Conservation (phyloP, 176 grass and related monocot genomes). For the Oryza officinalis region DNA sequence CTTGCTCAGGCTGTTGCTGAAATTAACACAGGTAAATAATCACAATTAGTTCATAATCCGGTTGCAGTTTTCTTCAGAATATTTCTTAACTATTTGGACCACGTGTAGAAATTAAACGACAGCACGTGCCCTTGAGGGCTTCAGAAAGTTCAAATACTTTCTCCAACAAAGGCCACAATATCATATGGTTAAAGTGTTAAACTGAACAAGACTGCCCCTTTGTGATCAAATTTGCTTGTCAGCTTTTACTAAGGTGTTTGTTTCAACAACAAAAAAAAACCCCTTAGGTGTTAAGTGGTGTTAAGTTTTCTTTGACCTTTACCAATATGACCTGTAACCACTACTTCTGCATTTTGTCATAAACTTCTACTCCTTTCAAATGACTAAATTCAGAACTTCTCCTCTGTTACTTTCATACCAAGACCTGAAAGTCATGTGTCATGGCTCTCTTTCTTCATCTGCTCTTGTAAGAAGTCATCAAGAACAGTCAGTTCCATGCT, state of each 20-base stretch:
- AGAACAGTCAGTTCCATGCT: slow-evolving; percentile 26
- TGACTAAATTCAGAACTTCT: neutral
- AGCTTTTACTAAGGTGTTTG: neutral
- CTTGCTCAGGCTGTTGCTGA: slow-evolving; percentile 34
- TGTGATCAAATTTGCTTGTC: neutral
- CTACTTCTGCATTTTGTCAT: neutral
- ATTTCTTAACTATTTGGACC: no score
- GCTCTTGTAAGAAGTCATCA: slow-evolving; percentile 16
- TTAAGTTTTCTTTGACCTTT: neutral
- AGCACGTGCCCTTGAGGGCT: no score
- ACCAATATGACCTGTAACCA: neutral
- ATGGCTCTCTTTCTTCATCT: neutral
- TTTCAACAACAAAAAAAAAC: neutral
- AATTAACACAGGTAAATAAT: neutral
- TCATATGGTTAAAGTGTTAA: neutral
- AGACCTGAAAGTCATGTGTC: slow-evolving; percentile 26
- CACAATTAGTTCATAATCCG: neutral
- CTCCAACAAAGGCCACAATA: neutral
- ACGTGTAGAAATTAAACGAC: no score
- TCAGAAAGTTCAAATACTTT: no score
- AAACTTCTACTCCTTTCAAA: neutral
- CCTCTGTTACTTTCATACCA: neutral
- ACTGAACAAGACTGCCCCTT: neutral
- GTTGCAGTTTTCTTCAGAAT: neutral
- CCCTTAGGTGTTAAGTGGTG: neutral